A percentile compares a stretch with the other conserved stretches of the same genome.
Evolutionary conservation across 192 early-diverging fungal species (phyloP).

Genomic region (Backusella luteola): DNA sequence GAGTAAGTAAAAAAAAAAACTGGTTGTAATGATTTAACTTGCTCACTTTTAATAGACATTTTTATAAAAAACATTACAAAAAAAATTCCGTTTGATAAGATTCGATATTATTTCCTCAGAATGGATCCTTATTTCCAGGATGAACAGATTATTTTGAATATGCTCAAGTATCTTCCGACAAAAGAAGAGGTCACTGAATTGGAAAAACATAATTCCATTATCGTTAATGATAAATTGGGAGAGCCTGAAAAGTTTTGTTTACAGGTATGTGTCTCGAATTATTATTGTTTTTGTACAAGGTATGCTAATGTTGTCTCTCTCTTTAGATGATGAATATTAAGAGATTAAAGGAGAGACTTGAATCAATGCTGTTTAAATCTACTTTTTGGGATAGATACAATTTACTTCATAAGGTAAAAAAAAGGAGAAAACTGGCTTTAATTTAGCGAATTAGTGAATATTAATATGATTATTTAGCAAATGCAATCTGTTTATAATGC

Average conservation of each 20-base stretch:
- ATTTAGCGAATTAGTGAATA: not conserved
- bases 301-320: not conserved
- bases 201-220: constrained; percentile 54
- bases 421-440: not conserved
- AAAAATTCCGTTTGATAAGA: constrained; percentile 62
- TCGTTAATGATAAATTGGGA: constrained; percentile 50
- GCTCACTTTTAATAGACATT: constrained; percentile 19
- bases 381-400: constrained; percentile 64
- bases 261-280: constrained; percentile 35
- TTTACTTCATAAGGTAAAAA: constrained; percentile 54
- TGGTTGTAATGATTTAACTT: too few species aligned
- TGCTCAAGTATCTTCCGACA: constrained; percentile 67
- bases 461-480: constrained; percentile 28
- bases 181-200: constrained; percentile 67
- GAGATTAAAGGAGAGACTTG: constrained; percentile 70
- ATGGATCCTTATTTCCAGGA: constrained; percentile 63
- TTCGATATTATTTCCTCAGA: constrained; percentile 57
- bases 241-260: constrained; percentile 71
- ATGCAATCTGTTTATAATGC: constrained; percentile 61
- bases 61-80: constrained; percentile 42
- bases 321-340: constrained; percentile 68
- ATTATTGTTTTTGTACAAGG: not conserved
- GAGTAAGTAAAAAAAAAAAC: constrained; percentile 41
- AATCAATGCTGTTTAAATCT: constrained; percentile 60
- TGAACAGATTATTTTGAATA: constrained; percentile 41